A percentile compares a stretch with the other conserved stretches of the same genome.
Evolutionary conservation across 202 grass and related monocot genomes (phyloP).

Genomic region (Brachypodium distachyon): DNA sequence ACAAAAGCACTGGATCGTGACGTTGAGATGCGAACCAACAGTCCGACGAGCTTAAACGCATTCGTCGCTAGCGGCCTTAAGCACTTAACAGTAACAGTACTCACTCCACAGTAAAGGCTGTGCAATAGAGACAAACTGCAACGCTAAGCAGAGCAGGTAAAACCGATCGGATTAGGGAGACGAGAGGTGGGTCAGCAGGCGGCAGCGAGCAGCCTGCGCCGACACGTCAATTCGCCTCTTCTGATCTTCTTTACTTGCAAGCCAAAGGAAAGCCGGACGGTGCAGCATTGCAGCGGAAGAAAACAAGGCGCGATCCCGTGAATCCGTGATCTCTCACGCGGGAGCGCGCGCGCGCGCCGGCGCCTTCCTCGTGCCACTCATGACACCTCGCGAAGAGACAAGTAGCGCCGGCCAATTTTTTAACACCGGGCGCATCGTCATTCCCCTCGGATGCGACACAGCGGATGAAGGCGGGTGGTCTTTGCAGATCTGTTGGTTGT

Average conservation of each 20-base stretch:
- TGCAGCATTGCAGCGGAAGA: neutral
- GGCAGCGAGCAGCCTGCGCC: neutral
- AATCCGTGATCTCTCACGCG: constrained; percentile 18
- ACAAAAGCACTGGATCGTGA: neutral
- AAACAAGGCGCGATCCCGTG: constrained; percentile 1
- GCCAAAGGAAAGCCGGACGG: neutral
- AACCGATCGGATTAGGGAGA: too few species aligned
- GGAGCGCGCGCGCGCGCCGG: neutral
- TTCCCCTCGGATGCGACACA: constrained; percentile 5
- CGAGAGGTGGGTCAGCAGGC: neutral
- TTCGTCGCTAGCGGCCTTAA: neutral
- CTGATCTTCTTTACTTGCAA: neutral
- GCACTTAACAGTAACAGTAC: too few species aligned
- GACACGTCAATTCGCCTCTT: neutral
- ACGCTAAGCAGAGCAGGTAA: too few species aligned
- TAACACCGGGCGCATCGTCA: neutral
- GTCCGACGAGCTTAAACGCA: neutral
- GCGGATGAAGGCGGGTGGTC: too few species aligned
- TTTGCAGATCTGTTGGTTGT: neutral
- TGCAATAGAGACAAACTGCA: neutral
- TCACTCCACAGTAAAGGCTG: neutral
- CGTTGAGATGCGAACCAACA: neutral
- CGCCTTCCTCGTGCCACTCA: neutral
- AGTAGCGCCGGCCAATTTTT: neutral
- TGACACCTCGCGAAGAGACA: neutral